A percentile compares a stretch with the other conserved stretches of the same genome.
Conservation (phyloP, 768 basidiomycete species). For the Amyloporia xantha region DNA sequence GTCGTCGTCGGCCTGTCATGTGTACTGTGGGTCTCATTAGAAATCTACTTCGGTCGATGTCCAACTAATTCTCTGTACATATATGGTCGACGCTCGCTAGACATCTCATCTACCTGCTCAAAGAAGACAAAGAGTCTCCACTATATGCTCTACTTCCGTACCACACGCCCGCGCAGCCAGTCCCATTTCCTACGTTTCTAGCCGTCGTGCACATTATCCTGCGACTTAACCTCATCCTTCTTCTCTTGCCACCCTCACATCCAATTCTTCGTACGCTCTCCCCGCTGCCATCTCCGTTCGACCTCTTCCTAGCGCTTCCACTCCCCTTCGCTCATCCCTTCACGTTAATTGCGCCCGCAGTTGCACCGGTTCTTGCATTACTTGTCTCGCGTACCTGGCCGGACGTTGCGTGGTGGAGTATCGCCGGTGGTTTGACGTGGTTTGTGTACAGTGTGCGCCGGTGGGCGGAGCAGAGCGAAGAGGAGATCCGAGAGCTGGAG, state of each 20-base stretch:
- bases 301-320: conserved; percentile 1
- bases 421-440: conserved; percentile 7
- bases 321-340: conserved; percentile 12
- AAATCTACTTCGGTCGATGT: too few species aligned
- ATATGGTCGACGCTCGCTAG: conserved; percentile 5
- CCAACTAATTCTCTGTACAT: too few species aligned
- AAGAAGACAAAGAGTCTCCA: conserved; percentile 13
- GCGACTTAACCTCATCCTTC: conserved; percentile 14
- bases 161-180: not conserved
- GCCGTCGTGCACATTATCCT: conserved; percentile 14
- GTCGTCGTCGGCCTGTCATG: conserved; percentile 15
- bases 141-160: conserved; percentile 14
- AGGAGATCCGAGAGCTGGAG: conserved; percentile 17
- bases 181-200: conserved; percentile 12
- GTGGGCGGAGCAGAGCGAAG: conserved; percentile 16
- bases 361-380: conserved; percentile 16
- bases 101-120: conserved; percentile 15
- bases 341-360: conserved; percentile 4
- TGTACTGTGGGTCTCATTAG: conserved; percentile 17
- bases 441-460: conserved; percentile 11
- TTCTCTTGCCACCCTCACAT: conserved; percentile 6
- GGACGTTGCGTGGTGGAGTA: conserved; percentile 21
- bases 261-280: conserved; percentile 4
- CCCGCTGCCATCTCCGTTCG: not conserved
- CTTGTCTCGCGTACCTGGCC: conserved; percentile 9